phyloP scores from a whole-genome alignment of 305 asterid species.

The Stenogyne calaminthoides region DNA sequence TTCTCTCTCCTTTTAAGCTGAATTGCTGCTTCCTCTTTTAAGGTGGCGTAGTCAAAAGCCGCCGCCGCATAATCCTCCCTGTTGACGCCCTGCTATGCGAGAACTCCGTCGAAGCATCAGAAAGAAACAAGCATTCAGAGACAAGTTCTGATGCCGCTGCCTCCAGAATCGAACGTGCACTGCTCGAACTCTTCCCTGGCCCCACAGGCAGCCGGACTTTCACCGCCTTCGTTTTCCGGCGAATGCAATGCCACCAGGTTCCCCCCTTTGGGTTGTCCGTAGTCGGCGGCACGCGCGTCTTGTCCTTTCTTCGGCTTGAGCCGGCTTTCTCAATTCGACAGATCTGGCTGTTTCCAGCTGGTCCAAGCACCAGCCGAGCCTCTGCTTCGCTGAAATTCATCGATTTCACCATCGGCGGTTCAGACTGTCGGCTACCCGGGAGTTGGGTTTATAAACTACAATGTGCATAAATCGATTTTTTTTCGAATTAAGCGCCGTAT shows the following conservation, averaged over 20 bases:
- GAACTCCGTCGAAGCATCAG: constrained; percentile 88
- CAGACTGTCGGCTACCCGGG: constrained; percentile 53
- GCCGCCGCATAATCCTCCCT: constrained; percentile 61
- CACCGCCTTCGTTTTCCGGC: constrained; percentile 30
- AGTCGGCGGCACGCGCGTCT: constrained; percentile 38
- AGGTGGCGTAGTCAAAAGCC: constrained; percentile 31
- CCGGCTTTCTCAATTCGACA: constrained; percentile 58
- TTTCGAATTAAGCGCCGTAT: constrained; percentile 22
- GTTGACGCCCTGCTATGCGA: constrained; percentile 85
- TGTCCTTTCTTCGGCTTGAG: constrained; percentile 45
- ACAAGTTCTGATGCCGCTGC: constrained; percentile 66
- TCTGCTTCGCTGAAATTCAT: constrained; percentile 58
- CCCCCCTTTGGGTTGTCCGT: constrained; percentile 45
- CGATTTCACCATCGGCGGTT: constrained; percentile 66
- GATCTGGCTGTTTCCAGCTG: constrained; percentile 80
- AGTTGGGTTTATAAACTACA: constrained; percentile 28
- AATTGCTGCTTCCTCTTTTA: constrained; percentile 53
- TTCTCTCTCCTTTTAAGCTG: constrained; percentile 45
- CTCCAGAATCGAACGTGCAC: constrained; percentile 54
- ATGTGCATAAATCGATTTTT: constrained; percentile 9
- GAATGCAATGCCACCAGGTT: constrained; percentile 40
- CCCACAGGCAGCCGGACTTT: constrained; percentile 46
- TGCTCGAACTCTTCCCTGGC: constrained; percentile 44
- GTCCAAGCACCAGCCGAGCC: constrained; percentile 73
- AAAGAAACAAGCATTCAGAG: constrained; percentile 80